phyloP scores from a whole-genome alignment of 2,329 filamentous ascomycete species.

The Huntiella omanensis region DNA sequence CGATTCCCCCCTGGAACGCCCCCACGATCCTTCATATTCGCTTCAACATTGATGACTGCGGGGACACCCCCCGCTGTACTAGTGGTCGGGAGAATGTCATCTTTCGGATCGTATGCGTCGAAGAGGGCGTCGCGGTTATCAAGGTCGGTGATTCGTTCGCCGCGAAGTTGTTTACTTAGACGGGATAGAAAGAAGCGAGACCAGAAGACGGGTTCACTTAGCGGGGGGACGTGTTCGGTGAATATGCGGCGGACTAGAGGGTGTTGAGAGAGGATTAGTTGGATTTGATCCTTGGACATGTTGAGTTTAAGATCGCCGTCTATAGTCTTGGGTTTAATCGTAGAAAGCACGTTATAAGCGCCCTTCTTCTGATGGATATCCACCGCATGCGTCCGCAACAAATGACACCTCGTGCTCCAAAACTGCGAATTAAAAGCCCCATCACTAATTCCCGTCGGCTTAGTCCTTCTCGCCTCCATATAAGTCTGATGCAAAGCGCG shows the following conservation, averaged over 20 bases:
- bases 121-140: constrained; percentile 64
- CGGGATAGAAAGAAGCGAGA: constrained; percentile 82
- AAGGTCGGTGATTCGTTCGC: constrained; percentile 63
- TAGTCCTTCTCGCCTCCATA: constrained; percentile 63
- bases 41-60: constrained; percentile 78
- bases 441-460: constrained; percentile 65
- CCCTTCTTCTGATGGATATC: constrained; percentile 73
- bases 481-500: constrained; percentile 62
- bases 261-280: constrained; percentile 83
- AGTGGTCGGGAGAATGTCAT: constrained; percentile 25
- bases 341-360: constrained; percentile 82
- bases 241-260: constrained; percentile 79
- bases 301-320: constrained; percentile 61
- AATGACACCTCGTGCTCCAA: constrained; percentile 74
- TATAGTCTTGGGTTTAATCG: constrained; percentile 62
- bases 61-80: constrained; percentile 42
- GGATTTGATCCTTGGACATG: constrained; percentile 79
- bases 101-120: constrained; percentile 65
- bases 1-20: constrained; percentile 65
- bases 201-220: constrained; percentile 75
- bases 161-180: constrained; percentile 76
- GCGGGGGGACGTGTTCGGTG: constrained; percentile 74
- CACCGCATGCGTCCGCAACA: constrained; percentile 78
- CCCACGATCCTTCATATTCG: constrained; percentile 88
- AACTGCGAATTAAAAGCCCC: constrained; percentile 79